Evolutionary conservation across 257 asterid genomes (phyloP), one percentile per base, ranked within the genome.

Genomic region (Phtheirospermum japonicum): DNA sequence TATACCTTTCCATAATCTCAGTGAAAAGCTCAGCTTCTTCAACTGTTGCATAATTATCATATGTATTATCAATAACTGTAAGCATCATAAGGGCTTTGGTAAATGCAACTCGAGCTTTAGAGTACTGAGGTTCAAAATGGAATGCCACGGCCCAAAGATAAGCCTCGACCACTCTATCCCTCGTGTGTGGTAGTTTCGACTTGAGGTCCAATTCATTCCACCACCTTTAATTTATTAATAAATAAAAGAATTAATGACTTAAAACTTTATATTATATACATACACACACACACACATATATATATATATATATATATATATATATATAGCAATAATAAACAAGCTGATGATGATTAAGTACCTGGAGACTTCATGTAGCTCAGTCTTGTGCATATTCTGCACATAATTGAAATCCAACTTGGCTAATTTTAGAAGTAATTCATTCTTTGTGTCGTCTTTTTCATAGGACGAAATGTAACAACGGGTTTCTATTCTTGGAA

Each of bases 11-110:
- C 4, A 75, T 31, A 2, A 59, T 14, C 8, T 70, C 17, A 2
- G 77, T 66, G 12, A 79, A 67, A 53, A 59, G 59, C 0, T 32
- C 18, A 16, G 67, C 73, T 62, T 78, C 83, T 1, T 75, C 73
- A 5, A 69, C 26, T 0, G 74, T 61, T 3, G 67, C 80, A 68
- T 67, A 71, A 31, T 59, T 68, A 63, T 77, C 79, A 61, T 43
- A 77, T 8, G 71, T 74, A 45, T 77, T 76, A 57, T 75, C 80
- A 67, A 2, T 43, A 18, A n/a, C 37, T 7, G 31, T 53, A 57
- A 4, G 50, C 43, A 12, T 17, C 14, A 11, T 49, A 0, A 57
- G 2, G 50, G 28, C 6, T 45, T 57, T 43, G 0, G 59, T 16
- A 28, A 10, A 2, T 4, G 48, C 57, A 1, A 12, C 36, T 42